Conservation (phyloP, 257 asterid genomes). For the Asclepias syriaca region DNA sequence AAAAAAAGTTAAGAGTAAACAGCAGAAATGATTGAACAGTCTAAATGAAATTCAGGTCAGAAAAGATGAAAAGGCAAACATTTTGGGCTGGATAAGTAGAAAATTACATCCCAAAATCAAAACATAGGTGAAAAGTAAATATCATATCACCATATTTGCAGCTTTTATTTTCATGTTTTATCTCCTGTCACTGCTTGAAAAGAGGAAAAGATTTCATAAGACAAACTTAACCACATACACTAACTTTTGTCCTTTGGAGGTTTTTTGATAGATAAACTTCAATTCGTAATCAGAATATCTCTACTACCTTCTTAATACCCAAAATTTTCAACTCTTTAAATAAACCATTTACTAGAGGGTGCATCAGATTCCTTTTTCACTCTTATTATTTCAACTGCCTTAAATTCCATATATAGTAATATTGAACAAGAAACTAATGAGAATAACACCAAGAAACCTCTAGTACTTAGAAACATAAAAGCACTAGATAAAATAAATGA, state of each 20-base stretch:
- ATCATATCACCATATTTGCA: neutral
- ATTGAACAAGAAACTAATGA: neutral
- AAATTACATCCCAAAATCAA: neutral
- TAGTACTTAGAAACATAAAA: neutral
- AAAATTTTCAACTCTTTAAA: neutral
- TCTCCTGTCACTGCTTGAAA: neutral
- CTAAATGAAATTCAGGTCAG: neutral
- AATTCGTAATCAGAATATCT: neutral
- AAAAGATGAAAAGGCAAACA: neutral
- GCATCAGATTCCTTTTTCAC: neutral
- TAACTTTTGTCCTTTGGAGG: neutral
- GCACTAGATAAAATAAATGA: neutral
- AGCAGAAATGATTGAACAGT: neutral
- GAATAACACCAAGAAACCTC: neutral
- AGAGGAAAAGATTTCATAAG: neutral
- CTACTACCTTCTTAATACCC: neutral
- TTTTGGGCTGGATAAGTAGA: neutral
- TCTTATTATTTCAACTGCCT: neutral
- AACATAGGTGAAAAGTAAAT: neutral
- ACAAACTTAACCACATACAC: neutral
- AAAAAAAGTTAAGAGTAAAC: neutral
- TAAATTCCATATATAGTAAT: neutral
- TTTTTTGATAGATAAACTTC: neutral
- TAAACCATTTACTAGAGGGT: neutral
- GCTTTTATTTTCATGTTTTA: neutral